phyloP scores from a whole-genome alignment of 345 rosid species.

The Mangifera indica region DNA sequence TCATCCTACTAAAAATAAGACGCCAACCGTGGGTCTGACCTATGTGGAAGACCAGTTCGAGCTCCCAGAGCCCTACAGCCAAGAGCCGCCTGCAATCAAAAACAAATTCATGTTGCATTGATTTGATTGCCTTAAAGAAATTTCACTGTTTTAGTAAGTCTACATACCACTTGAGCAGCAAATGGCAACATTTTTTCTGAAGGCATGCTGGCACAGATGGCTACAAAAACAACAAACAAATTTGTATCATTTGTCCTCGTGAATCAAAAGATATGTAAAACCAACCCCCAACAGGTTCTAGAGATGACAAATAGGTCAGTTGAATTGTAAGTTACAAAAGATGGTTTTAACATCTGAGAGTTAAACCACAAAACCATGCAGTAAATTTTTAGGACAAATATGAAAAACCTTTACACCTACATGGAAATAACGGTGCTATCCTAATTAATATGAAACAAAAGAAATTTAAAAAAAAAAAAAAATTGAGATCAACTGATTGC shows the following conservation, averaged over 20 bases:
- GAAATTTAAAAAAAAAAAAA: not conserved
- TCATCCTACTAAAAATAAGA: constrained; percentile 26
- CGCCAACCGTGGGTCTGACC: constrained; percentile 50
- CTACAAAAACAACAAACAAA: constrained; percentile 32
- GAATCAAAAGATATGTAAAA: not conserved
- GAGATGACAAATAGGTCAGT: not conserved
- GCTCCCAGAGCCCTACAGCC: constrained; percentile 84
- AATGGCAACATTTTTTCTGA: constrained; percentile 78
- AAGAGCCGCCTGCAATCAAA: constrained; percentile 66
- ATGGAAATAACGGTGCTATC: not conserved
- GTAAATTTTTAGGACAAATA: not conserved
- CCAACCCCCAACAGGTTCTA: not conserved
- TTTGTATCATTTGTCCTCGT: not conserved
- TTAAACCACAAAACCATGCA: not conserved
- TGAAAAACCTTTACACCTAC: not conserved
- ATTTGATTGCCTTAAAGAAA: not conserved
- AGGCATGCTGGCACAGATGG: constrained; percentile 61
- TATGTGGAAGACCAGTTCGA: constrained; percentile 64
- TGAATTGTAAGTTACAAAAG: not conserved
- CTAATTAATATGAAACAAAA: not conserved
- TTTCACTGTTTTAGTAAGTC: not conserved
- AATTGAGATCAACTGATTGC: not conserved
- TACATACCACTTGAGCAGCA: constrained; percentile 81
- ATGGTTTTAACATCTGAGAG: not conserved
- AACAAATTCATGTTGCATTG: not conserved